phyloP scores from a whole-genome alignment of 2,329 filamentous ascomycete species.

The Xylariaceae sp. region DNA sequence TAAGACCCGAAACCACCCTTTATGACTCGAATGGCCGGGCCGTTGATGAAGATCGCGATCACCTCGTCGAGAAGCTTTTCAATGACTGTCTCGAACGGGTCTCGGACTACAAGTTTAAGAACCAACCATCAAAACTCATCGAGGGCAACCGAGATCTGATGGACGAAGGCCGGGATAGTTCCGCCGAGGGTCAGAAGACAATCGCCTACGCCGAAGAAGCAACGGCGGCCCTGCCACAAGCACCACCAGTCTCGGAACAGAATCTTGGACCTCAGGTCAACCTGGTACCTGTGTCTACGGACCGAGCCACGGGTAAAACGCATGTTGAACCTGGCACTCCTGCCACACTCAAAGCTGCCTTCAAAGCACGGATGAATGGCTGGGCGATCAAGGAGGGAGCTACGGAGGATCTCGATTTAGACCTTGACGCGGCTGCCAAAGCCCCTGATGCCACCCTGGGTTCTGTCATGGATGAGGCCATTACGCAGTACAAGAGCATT shows the following conservation, averaged over 20 bases:
- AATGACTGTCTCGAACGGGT: conserved; percentile 91
- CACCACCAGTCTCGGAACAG: conserved; percentile 44
- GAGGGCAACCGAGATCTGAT: conserved; percentile 79
- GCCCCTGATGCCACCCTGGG: conserved; percentile 68
- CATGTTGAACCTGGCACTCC: conserved; percentile 64
- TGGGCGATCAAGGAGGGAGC: conserved; percentile 66
- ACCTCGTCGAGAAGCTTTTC: conserved; percentile 82
- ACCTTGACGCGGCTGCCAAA: conserved; percentile 59
- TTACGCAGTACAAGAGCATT: conserved; percentile 76
- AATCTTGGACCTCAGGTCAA: conserved; percentile 45
- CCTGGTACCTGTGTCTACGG: conserved; percentile 56
- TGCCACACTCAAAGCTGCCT: conserved; percentile 63
- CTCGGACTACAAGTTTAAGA: conserved; percentile 80
- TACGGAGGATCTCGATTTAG: conserved; percentile 57
- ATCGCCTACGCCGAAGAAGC: conserved; percentile 69
- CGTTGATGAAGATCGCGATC: conserved; percentile 72
- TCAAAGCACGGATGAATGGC: conserved; percentile 72
- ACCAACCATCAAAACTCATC: conserved; percentile 60
- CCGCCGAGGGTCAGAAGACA: conserved; percentile 60
- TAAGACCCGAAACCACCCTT: conserved; percentile 75
- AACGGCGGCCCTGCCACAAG: conserved; percentile 51
- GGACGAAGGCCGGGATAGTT: conserved; percentile 72
- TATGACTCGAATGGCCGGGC: conserved; percentile 77
- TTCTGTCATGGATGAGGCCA: conserved; percentile 85
- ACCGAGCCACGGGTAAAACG: conserved; percentile 63